A percentile compares a stretch with the other conserved stretches of the same genome.
Evolutionary conservation across 495 filamentous ascomycete genomes (phyloP).

Genomic region (Neurospora discreta): DNA sequence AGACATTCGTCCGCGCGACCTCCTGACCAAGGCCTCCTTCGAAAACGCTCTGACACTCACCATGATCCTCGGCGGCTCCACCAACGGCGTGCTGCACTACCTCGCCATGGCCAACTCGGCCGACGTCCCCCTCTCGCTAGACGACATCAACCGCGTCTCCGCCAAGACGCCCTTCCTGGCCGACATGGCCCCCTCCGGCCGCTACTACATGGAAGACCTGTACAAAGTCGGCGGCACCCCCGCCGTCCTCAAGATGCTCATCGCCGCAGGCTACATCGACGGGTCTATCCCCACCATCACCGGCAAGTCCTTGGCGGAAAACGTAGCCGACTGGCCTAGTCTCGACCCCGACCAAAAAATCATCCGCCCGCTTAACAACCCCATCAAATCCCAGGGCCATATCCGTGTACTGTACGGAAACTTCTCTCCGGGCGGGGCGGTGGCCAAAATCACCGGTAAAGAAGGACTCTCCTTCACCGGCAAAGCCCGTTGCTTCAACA

Average conservation of each 20-base stretch:
- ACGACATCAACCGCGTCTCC: slow-evolving; percentile 80
- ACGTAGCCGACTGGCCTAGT: slow-evolving; percentile 70
- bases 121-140: slow-evolving; percentile 68
- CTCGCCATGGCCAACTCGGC: slow-evolving; percentile 91
- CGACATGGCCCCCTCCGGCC: slow-evolving; percentile 80
- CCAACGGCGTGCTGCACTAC: slow-evolving; percentile 90
- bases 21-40: slow-evolving; percentile 76
- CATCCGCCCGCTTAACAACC: slow-evolving; percentile 69
- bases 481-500: slow-evolving; percentile 80
- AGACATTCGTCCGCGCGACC: slow-evolving; percentile 73
- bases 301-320: slow-evolving; percentile 80
- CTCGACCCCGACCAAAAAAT: slow-evolving; percentile 73
- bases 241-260: slow-evolving; percentile 81
- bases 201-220: slow-evolving; percentile 91
- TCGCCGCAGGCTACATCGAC: slow-evolving; percentile 71
- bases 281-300: slow-evolving; percentile 85
- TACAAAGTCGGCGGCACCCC: slow-evolving; percentile 88
- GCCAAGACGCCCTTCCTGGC: slow-evolving; percentile 89
- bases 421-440: slow-evolving; percentile 81
- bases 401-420: slow-evolving; percentile 85
- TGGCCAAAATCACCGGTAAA: slow-evolving; percentile 97
- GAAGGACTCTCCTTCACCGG: slow-evolving; percentile 79
- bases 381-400: slow-evolving; percentile 83
- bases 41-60: slow-evolving; percentile 90
- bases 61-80: slow-evolving; percentile 83